These are phyloP conservation scores for Starmerella gropengiesseri DNA, from an alignment of 805 yeast genomes.

Conservation along the genomic window DNA sequence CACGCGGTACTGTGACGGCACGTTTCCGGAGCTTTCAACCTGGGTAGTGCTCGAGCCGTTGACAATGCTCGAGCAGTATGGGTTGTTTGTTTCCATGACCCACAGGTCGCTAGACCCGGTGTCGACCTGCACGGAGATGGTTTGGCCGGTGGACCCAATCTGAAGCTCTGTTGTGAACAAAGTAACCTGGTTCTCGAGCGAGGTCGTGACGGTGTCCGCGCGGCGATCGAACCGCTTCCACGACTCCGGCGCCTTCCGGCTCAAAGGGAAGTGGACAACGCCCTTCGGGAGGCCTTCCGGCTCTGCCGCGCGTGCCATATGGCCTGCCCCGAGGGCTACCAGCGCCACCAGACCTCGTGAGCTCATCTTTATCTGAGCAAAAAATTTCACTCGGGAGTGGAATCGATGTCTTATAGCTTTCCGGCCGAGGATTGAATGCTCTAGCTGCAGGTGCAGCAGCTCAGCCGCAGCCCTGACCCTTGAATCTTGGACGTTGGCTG, in stretches of 20 bases:
- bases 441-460: slow-evolving; percentile 4
- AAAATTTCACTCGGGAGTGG: too few relatives aligned
- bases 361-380: too few relatives aligned
- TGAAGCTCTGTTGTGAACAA: slow-evolving; percentile 28
- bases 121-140: slow-evolving; percentile 47
- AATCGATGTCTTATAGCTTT: too few relatives aligned
- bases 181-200: slow-evolving; percentile 22
- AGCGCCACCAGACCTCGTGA: too few relatives aligned
- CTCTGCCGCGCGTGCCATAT: too few relatives aligned
- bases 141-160: slow-evolving; percentile 49
- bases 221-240: slow-evolving; percentile 4
- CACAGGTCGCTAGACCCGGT: slow-evolving; percentile 72
- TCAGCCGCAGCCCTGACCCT: slow-evolving; percentile 8
- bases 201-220: slow-evolving; percentile 20
- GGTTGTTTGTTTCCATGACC: slow-evolving; percentile 43
- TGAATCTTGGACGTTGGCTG: not conserved
- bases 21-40: not conserved
- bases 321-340: too few relatives aligned
- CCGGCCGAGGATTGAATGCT: too few relatives aligned
- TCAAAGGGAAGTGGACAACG: slow-evolving; percentile 17
- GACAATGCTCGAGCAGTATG: slow-evolving; percentile 29
- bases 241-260: not conserved
- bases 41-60: not conserved
- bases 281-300: slow-evolving; percentile 13
- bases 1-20: slow-evolving; percentile 5